Percentiles rank a stretch among this genome's conserved stretches.
Evolutionary conservation across 2,329 filamentous ascomycete genomes (phyloP).

Genomic region (Sclerotinia borealis): DNA sequence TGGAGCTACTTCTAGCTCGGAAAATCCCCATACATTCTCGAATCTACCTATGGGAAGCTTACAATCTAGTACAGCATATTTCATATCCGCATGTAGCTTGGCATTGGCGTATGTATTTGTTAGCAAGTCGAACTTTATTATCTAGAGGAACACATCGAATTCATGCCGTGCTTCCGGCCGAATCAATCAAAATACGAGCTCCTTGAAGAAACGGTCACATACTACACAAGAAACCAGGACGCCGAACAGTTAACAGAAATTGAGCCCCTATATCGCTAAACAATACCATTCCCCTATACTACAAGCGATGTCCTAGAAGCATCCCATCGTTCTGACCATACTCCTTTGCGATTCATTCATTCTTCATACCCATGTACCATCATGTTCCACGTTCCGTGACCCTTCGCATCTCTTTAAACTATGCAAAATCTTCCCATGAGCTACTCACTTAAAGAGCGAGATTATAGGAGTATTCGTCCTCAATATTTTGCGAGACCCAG

Average conservation of each 20-base stretch:
- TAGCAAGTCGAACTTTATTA: not conserved
- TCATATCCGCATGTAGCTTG: not conserved
- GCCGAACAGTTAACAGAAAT: not conserved
- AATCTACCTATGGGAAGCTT: not conserved
- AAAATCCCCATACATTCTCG: not conserved
- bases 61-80: not conserved
- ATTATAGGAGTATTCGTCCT: constrained; percentile 66
- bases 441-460: constrained; percentile 44
- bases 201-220: not conserved
- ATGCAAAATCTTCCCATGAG: not conserved
- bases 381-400: not conserved
- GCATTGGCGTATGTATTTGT: not conserved
- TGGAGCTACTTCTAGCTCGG: not conserved
- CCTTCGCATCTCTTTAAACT: not conserved
- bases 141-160: not conserved
- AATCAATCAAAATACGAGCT: not conserved
- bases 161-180: not conserved
- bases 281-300: constrained; percentile 9
- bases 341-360: not conserved
- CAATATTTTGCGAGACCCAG: constrained; percentile 67
- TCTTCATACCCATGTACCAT: not conserved
- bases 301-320: not conserved
- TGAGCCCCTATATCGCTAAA: constrained; percentile 6
- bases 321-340: not conserved
- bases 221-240: not conserved